Base-by-base conservation (phyloP, 192 early-diverging fungal genomes). In the Podila verticillata region DNA sequence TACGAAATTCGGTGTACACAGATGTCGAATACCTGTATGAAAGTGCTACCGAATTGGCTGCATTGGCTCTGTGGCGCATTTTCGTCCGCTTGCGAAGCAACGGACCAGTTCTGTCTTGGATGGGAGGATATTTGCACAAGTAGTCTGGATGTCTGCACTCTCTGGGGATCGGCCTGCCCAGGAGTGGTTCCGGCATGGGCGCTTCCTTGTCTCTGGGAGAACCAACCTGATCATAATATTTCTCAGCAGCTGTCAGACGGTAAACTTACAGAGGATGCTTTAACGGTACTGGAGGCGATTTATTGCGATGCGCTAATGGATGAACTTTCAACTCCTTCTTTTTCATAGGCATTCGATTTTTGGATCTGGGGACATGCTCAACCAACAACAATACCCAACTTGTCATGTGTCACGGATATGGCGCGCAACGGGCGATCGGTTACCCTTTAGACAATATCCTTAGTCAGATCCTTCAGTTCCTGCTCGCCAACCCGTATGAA, bases 171-270 rank as follows among this genome's bases (percentile, higher is more conserved):
- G 10, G 68, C 74, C 30, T 84, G 84, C 34, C 19, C 56, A 48
- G 66, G 60, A 32, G 54, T 70, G 1, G 31, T 81, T 20, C 83
- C 83, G 3, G 57, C 68, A 10, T 72, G 73, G 77, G 56, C 70
- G 8, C 20, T 84, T 8, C 32, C n/a, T 4, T 84, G 84, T 47
- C 63, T 84, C 6, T 84, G 79, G 79, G 80, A 84, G 29, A 84
- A 84, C 57, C 80, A 84, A 57, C 70, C 73, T 24, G 72, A 57
- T 20, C 70, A 82, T 48, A 31, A 66, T 24, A 63, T 84, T 28
- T 5, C 57, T 20, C 80, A 71, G 26, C 84, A 84, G 57, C 56
- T 84, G 5, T 31, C 48, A 0, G 84, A 82, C 62, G 84, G 84
- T 84, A 68, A 74, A 49, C 47, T 35, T 51, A 9, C 19, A 29